Base-by-base conservation (phyloP, 768 basidiomycete genomes). In the Pisolithus marmoratus region DNA sequence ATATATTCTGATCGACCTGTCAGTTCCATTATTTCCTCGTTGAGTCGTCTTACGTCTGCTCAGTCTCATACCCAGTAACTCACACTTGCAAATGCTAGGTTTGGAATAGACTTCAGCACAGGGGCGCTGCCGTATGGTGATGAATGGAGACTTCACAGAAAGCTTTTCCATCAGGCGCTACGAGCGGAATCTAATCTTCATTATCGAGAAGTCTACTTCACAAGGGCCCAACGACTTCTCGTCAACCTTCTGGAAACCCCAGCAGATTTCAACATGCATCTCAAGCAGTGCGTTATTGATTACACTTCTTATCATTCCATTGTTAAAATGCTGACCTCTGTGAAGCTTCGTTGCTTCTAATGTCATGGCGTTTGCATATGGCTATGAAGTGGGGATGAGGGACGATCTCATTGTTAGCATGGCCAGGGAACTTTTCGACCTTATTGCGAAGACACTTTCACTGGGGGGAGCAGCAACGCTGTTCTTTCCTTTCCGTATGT, bases 141-240 rank as follows among this genome's bases (percentile, higher is more conserved):
- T 22, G 54, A 58, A 31, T 69, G 67, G 69, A 62, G 51, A 24
- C 56, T 61, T 8, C 69, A 69, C 43, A 62, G 68, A 40, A 63
- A 60, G 44, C 49, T 66, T n/a, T 60, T 67, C 29, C 66, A 64
- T 19, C 61, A 66, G 7, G 59, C 61, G 23, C 54, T 70, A 24
- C 60, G 58, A 14, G 38, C 45, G 4, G 65, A 67, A 19, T 55
- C 59, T 17, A 59, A 57, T 48, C 34, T 44, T 9, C 57, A 50
- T 27, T 52, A 48, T 41, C 53, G 61, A n/a, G 53, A 58, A 24
- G 55, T 59, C 12, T 63, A 67, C 45, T n/a, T 56, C 45, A 56
- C 15, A 41, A 58, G 59, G 41, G 57, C 48, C 3, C 57, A 38
- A 20, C 49, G 53, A n/a, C 63, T 67, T 19, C 54, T 65, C 8